Evolutionary conservation across 257 asterid species (phyloP), one percentile per base, ranked within the genome.

Genomic region (Solanum piurae): DNA sequence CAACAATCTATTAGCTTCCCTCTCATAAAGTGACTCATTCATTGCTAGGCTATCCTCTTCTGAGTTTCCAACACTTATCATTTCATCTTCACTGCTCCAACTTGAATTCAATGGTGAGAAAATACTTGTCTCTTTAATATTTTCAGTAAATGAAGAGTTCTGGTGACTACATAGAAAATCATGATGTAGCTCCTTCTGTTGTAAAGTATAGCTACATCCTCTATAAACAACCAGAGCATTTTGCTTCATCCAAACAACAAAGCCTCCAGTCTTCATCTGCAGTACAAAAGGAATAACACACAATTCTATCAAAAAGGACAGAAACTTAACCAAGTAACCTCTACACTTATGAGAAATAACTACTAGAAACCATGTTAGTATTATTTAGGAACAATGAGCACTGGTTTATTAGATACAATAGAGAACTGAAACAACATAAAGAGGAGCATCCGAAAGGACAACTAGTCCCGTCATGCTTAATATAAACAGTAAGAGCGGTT

Each of bases 191-290:
- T 74, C 74, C 36, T 87, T 84, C 3, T 88, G 87, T 84, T 87
- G 33, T 37, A 90, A 85, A 85, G 68, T 84, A 90, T 92, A 90
- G 71, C 89, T 87, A 89, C 89, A 64, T 85, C 98, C 98, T 91
- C 97, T 95, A 86, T 93, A 97, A 87, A 97, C 93, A 92, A 94
- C 97, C 89, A 95, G 97, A 76, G 93, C 89, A 79, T 93, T 95
- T 92, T 94, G 93, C 71, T 92, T 93, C 58, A 89, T 90, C 98
- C 98, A 95, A 49, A 94, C 96, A 69, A 94, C 98, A 55, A 91
- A 49, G 58, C 99, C 99, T 85, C 95, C 95, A 9, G 98, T 97
- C 89, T 95, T 97, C 88, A 91, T 90, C 98, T 95, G 97, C 90
- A 88, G 31, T 86, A 89, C 52, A 87, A 36, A 33, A 25, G 38